Evolutionary conservation across 1,284 basidiomycete species (phyloP).

Genomic region (Leccinum huronense): DNA sequence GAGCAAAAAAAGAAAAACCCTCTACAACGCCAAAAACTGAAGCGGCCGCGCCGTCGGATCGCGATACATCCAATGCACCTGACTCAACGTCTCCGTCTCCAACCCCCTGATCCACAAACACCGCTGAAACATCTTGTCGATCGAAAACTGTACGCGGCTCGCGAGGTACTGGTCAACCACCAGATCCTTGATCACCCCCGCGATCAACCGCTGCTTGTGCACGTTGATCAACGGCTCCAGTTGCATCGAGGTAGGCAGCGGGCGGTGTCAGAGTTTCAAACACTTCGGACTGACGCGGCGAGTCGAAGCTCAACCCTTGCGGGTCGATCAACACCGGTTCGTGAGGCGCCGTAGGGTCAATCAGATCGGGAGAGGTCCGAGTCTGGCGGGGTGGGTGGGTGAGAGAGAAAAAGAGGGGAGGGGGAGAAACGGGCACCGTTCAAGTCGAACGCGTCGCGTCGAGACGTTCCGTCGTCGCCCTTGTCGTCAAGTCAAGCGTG

Average conservation of each 20-base stretch:
- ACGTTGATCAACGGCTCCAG: constrained; percentile 87
- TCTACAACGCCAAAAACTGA: constrained; percentile 26
- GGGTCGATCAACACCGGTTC: constrained; percentile 65
- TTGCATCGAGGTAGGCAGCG: constrained; percentile 69
- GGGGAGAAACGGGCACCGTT: too few relatives aligned
- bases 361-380: constrained; percentile 55
- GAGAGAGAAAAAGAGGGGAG: too few relatives aligned
- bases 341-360: constrained; percentile 79
- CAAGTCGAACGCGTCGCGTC: too few relatives aligned
- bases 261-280: constrained; percentile 60
- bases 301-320: constrained; percentile 57
- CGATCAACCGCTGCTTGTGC: constrained; percentile 81
- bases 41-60: constrained; percentile 24
- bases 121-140: constrained; percentile 74
- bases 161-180: constrained; percentile 81
- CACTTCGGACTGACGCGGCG: constrained; percentile 71
- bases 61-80: constrained; percentile 42
- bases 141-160: constrained; percentile 62
- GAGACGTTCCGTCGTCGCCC: too few relatives aligned
- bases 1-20: too few relatives aligned
- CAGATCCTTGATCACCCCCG: constrained; percentile 71
- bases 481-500: too few relatives aligned
- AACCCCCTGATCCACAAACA: constrained; percentile 71
- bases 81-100: constrained; percentile 51
- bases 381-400: too few relatives aligned